These are phyloP conservation scores for Tarenaya hassleriana DNA, from an alignment of 345 rosid genomes.

Conservation along the genomic window DNA sequence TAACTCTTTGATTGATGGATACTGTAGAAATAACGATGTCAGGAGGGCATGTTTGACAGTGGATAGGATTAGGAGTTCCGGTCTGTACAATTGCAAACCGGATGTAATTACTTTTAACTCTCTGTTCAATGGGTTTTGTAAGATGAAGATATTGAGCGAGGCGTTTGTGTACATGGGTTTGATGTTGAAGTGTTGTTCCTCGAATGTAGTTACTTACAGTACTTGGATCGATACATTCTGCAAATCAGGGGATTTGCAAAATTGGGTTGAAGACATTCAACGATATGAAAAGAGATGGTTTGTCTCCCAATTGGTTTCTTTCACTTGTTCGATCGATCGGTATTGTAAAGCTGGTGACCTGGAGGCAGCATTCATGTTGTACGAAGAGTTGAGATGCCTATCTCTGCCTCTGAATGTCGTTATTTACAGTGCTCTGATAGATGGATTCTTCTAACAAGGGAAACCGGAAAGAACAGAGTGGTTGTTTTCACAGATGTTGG, in stretches of 20 bases:
- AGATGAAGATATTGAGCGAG: slow-evolving; percentile 29
- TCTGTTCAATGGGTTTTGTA: slow-evolving; percentile 43
- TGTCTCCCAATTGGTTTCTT: slow-evolving; percentile 34
- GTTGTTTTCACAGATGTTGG: slow-evolving; percentile 25
- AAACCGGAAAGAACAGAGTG: slow-evolving; percentile 31
- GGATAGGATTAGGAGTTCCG: slow-evolving; percentile 23
- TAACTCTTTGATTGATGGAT: slow-evolving; percentile 41
- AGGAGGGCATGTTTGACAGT: slow-evolving; percentile 28
- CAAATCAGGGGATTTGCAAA: slow-evolving; percentile 27
- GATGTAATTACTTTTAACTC: slow-evolving; percentile 39
- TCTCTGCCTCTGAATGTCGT: slow-evolving; percentile 30
- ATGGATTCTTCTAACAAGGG: slow-evolving; percentile 38
- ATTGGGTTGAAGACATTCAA: slow-evolving; percentile 26
- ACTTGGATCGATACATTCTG: slow-evolving; percentile 39
- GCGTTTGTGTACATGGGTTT: slow-evolving; percentile 37
- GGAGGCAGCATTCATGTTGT: slow-evolving; percentile 31
- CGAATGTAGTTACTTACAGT: slow-evolving; percentile 38
- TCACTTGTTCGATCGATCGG: slow-evolving; percentile 46
- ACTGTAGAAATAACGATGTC: slow-evolving; percentile 28
- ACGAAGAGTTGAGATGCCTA: slow-evolving; percentile 28
- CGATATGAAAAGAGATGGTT: slow-evolving; percentile 33
- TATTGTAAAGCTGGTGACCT: slow-evolving; percentile 33
- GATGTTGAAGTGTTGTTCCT: slow-evolving; percentile 37
- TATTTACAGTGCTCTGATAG: slow-evolving; percentile 31
- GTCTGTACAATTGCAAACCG: slow-evolving; percentile 24